phyloP scores from a whole-genome alignment of 2,329 filamentous ascomycete species.

The Colletotrichum salicis region DNA sequence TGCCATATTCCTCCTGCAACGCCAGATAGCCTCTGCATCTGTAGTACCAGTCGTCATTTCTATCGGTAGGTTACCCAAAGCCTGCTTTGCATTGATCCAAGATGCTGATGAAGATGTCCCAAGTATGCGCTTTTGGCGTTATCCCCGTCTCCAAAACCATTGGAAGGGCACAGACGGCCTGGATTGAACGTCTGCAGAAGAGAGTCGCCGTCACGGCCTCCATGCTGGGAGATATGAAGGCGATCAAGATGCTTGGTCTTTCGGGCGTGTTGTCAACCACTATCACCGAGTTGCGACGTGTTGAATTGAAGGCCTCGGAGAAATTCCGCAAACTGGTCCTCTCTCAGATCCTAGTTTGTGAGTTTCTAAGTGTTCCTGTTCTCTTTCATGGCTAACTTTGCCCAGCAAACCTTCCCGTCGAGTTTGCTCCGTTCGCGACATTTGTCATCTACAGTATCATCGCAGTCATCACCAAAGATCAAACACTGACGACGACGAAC shows the following conservation, averaged over 20 bases:
- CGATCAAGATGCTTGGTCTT: constrained; percentile 61
- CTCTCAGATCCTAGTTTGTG: constrained; percentile 29
- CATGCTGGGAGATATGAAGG: constrained; percentile 61
- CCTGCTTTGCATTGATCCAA: neutral
- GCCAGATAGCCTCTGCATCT: constrained; percentile 52
- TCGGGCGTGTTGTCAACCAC: constrained; percentile 47
- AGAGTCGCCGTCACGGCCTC: constrained; percentile 59
- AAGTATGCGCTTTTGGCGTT: constrained; percentile 47
- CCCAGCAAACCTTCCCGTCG: constrained; percentile 3
- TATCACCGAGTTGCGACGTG: constrained; percentile 35
- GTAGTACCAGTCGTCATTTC: constrained; percentile 56
- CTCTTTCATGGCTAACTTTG: constrained; percentile 11
- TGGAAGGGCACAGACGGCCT: constrained; percentile 49
- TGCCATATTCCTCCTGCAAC: constrained; percentile 40
- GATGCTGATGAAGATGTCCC: constrained; percentile 33
- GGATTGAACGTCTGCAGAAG: constrained; percentile 60
- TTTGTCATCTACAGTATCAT: constrained; percentile 29
- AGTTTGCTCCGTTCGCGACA: constrained; percentile 33
- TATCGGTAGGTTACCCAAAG: constrained; percentile 47
- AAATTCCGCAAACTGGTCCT: constrained; percentile 37
- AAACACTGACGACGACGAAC: constrained; percentile 20
- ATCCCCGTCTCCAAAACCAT: constrained; percentile 40
- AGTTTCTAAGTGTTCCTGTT: constrained; percentile 12
- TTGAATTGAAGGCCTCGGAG: constrained; percentile 37
- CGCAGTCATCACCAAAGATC: constrained; percentile 30